Percentiles rank a stretch among this genome's conserved stretches.
phyloP scores from a whole-genome alignment of 306 rosid species.

The Cicer cuneatum region DNA sequence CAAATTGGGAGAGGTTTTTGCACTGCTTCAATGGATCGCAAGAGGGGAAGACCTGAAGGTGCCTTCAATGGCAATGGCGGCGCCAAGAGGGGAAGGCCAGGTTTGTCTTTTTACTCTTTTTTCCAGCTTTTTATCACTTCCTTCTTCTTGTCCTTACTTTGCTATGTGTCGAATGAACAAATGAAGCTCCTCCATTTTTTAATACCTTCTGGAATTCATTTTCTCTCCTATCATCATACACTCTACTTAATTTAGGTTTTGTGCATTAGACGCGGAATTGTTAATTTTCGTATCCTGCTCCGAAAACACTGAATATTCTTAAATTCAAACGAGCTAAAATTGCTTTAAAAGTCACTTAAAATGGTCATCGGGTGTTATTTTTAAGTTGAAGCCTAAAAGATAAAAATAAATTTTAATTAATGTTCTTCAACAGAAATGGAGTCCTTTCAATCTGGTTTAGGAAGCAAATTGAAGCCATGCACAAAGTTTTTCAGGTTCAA shows the following conservation, averaged over 20 bases:
- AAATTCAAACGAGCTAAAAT: conserved; percentile 16
- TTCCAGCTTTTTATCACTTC: not conserved
- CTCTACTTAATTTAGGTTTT: not conserved
- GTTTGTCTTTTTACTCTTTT: conserved; percentile 44
- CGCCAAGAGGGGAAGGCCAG: conserved; percentile 68
- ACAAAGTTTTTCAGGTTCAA: conserved; percentile 99
- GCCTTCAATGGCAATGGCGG: conserved; percentile 80
- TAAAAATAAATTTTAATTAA: conserved; percentile 66
- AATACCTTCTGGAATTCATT: not conserved
- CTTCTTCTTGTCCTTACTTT: no score
- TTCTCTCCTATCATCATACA: not conserved
- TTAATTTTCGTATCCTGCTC: not conserved
- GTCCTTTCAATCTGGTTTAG: conserved; percentile 84
- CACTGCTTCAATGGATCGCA: conserved; percentile 50
- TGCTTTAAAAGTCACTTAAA: conserved; percentile 30
- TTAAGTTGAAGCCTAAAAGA: conserved; percentile 56
- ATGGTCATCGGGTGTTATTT: conserved; percentile 46
- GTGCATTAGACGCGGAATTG: not conserved
- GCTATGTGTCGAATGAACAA: not conserved
- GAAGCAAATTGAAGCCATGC: conserved; percentile 99
- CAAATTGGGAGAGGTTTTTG: not conserved
- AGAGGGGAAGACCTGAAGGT: conserved; percentile 68
- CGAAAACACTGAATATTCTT: not conserved
- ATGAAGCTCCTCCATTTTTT: not conserved
- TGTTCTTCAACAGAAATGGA: conserved; percentile 94